Conservation (phyloP, 2,329 filamentous ascomycete genomes). For the Beauveria pseudobassiana region DNA sequence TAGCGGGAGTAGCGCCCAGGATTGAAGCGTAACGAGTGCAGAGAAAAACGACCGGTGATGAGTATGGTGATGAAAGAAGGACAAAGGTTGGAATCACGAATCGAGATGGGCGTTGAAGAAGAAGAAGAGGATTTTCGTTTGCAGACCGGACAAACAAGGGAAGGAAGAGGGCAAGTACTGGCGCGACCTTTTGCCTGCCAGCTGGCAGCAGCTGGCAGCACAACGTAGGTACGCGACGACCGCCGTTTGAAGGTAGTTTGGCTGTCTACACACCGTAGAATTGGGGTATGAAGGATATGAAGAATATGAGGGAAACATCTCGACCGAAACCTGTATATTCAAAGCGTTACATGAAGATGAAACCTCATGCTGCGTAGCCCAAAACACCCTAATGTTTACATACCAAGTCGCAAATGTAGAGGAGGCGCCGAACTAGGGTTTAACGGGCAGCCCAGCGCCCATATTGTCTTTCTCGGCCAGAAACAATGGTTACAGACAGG, state of each 20-base stretch:
- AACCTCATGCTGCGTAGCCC: not conserved
- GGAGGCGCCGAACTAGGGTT: no score
- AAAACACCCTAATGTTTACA: not conserved
- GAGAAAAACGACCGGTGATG: not conserved
- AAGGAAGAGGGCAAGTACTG: not conserved
- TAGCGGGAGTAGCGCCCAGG: not conserved
- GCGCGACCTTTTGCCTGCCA: not conserved
- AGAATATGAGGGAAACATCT: not conserved
- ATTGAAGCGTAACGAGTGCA: not conserved
- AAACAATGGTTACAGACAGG: not conserved
- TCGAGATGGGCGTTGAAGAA: not conserved
- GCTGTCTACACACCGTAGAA: not conserved
- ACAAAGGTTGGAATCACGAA: not conserved
- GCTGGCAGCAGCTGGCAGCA: slow-evolving; percentile 12
- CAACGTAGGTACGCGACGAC: not conserved
- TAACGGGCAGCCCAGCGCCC: not conserved
- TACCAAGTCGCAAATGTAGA: not conserved
- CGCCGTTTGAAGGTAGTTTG: not conserved
- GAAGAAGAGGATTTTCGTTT: not conserved
- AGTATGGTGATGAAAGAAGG: slow-evolving; percentile 1
- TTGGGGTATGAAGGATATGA: not conserved
- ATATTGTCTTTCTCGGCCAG: not conserved
- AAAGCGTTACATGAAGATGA: not conserved
- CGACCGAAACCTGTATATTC: not conserved
- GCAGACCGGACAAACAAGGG: not conserved